Base-by-base conservation (phyloP, 805 yeast species). In the Ogataea allantospora region DNA sequence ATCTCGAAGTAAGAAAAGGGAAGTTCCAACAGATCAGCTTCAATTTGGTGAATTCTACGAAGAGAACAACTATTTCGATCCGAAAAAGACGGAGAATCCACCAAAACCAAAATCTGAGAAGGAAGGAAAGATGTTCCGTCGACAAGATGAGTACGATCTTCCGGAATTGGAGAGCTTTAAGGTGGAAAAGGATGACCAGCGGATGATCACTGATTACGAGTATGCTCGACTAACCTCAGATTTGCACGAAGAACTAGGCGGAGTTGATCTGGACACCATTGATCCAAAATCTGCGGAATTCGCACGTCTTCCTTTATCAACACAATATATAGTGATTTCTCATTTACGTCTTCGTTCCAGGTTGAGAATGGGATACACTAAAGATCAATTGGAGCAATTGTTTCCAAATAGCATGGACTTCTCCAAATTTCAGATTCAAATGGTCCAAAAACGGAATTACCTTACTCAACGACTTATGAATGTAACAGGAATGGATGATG, bases 361-460 rank as follows among this genome's bases (percentile, higher is more conserved):
- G 41, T 71, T 93, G 57, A 78, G 99, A 65, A 82, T 93, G 95
- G 99, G 99, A 1, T 89, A 85, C 55, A 71, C 91, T 0, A 86
- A 88, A 40, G 88, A 85, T n/a, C 97, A 93, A 54, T 67, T 93
- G 23, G 85, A 86, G 47, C 66, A 75, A 4, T 65, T 88, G 38
- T 93, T 91, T 51, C 95, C 96, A 0, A 71, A 85, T 52, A 78
- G 89, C 36, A 72, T 86, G 77, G 96, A 88, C 43, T 93, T 93
- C 53, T 88, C 97, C 12, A 81, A 75, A 51, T 93, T 93, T 59
- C 99, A 93, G 59, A 86, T 93, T 44, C 80, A 85, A 50, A 85
- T 91, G 76, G 98, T 93, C 1, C 84, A 87, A 49, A 88, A 88
- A 57, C 71, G 99, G 44, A 93, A 93, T 58, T 88, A 77, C 55